These are phyloP conservation scores for Aspergillus sp. DNA, from an alignment of 2,329 filamentous ascomycete species.

Conservation along the genomic window DNA sequence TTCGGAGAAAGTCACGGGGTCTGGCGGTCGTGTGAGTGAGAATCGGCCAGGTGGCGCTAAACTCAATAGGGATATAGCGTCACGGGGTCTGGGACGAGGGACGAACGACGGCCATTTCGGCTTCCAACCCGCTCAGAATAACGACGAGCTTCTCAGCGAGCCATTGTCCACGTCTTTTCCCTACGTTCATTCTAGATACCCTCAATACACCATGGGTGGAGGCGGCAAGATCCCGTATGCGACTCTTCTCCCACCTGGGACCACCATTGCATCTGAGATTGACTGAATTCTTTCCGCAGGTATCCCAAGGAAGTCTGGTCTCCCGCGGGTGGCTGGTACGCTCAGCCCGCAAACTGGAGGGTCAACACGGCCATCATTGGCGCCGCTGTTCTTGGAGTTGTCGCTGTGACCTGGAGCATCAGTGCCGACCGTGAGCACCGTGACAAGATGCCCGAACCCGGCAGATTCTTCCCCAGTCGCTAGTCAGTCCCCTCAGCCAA, in stretches of 20 bases:
- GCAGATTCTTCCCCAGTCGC: conserved; percentile 80
- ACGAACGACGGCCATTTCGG: conserved; percentile 34
- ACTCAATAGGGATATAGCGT: conserved; percentile 22
- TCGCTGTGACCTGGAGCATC: conserved; percentile 67
- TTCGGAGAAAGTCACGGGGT: conserved; percentile 42
- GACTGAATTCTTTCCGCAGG: conserved; percentile 50
- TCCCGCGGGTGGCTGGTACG: conserved; percentile 95
- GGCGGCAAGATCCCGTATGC: conserved; percentile 74
- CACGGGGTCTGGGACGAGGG: conserved; percentile 32
- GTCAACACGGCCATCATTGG: conserved; percentile 80
- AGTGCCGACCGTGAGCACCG: conserved; percentile 74
- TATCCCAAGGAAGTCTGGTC: conserved; percentile 99
- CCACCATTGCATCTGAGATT: conserved; percentile 18
- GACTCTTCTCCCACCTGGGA: conserved; percentile 41
- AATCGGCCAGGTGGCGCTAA: conserved; percentile 29
- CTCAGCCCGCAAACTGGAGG: conserved; percentile 93
- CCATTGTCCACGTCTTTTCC: conserved; percentile 24
- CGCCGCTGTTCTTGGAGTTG: conserved; percentile 67
- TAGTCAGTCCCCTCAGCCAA: conserved; percentile 59
- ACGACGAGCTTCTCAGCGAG: conserved; percentile 22
- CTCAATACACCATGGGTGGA: conserved; percentile 61
- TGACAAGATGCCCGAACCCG: conserved; percentile 72
- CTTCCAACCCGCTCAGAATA: conserved; percentile 28
- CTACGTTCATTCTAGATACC: conserved; percentile 27
- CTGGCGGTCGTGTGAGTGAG: conserved; percentile 36